A percentile compares a stretch with the other conserved stretches of the same genome.
Conservation (phyloP, 768 basidiomycete species). For the Rhizopogon vinicolor region DNA sequence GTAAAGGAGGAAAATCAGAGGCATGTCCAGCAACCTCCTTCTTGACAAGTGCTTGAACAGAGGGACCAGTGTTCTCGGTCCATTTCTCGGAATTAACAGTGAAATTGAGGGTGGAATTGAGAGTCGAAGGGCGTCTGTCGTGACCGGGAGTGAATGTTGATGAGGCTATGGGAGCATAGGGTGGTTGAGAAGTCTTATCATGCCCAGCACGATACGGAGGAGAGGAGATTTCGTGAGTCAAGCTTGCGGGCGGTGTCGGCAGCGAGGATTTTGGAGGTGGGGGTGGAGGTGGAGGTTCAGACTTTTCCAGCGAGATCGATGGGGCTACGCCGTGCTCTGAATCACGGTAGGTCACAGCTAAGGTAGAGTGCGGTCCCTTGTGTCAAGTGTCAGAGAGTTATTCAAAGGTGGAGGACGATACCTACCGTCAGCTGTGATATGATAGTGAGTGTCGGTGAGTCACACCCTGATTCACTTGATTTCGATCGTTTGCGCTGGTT, state of each 20-base stretch:
- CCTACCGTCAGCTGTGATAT: conserved; percentile 19
- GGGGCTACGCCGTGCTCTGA: conserved; percentile 10
- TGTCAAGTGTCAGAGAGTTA: not conserved
- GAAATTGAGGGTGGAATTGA: conserved; percentile 1
- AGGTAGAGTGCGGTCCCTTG: conserved; percentile 23
- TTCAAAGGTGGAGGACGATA: conserved; percentile 4
- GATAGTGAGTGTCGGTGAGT: conserved; percentile 24
- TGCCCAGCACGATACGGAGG: conserved; percentile 8
- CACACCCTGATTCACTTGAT: conserved; percentile 26
- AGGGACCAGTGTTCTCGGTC: conserved; percentile 18
- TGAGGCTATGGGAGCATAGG: conserved; percentile 19
- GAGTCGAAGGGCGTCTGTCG: conserved; percentile 22
- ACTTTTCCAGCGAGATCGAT: conserved; percentile 14
- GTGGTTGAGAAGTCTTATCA: conserved; percentile 15
- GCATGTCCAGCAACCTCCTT: conserved; percentile 17
- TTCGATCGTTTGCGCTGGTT: conserved; percentile 30
- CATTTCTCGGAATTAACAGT: conserved; percentile 25
- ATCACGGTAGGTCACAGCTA: conserved; percentile 15
- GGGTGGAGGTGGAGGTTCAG: conserved; percentile 15
- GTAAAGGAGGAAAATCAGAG: conserved; percentile 6
- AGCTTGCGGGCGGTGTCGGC: conserved; percentile 25
- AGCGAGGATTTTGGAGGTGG: conserved; percentile 22
- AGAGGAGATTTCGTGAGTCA: conserved; percentile 18
- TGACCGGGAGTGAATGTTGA: conserved; percentile 26
- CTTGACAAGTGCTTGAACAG: conserved; percentile 18